Percentiles rank a stretch among this genome's conserved stretches.
Evolutionary conservation across 2,329 filamentous ascomycete genomes (phyloP).

Genomic region (Epichloe glyceriae): DNA sequence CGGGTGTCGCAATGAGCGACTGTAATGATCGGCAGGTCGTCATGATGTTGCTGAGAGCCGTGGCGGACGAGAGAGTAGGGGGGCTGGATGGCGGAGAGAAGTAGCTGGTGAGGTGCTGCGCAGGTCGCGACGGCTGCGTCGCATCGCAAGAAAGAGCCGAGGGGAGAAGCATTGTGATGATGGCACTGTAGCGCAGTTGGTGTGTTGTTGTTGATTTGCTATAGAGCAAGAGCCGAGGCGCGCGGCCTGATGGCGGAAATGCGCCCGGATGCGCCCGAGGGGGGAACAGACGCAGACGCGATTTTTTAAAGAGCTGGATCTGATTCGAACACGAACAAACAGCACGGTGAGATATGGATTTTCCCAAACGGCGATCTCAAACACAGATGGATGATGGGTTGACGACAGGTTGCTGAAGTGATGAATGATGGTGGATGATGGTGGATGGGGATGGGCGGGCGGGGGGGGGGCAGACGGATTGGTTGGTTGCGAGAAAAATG

Average conservation of each 20-base stretch:
- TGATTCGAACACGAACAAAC: no score
- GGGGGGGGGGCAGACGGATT: no score
- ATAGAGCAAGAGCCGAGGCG: background rate
- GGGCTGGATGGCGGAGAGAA: conserved; percentile 48
- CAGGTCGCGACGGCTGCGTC: conserved; percentile 30
- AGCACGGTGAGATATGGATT: no score
- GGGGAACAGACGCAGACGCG: no score
- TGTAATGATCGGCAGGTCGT: conserved; percentile 49
- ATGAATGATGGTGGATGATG: no score
- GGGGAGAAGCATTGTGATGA: conserved; percentile 40
- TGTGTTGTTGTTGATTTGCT: no score
- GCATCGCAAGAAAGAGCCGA: conserved; percentile 46
- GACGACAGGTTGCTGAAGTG: no score
- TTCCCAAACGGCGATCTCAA: no score
- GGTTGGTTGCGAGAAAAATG: no score
- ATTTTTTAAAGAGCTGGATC: no score
- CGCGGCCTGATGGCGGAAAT: background rate
- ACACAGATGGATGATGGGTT: no score
- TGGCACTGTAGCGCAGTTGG: background rate
- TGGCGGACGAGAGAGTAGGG: conserved; percentile 31
- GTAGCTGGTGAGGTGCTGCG: conserved; percentile 33
- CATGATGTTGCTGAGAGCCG: conserved; percentile 41
- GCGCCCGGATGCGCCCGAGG: conserved; percentile 4
- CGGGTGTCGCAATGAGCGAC: conserved; percentile 36
- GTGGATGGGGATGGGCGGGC: no score